Conservation (phyloP, 495 filamentous ascomycete genomes). For the Physcia stellaris region DNA sequence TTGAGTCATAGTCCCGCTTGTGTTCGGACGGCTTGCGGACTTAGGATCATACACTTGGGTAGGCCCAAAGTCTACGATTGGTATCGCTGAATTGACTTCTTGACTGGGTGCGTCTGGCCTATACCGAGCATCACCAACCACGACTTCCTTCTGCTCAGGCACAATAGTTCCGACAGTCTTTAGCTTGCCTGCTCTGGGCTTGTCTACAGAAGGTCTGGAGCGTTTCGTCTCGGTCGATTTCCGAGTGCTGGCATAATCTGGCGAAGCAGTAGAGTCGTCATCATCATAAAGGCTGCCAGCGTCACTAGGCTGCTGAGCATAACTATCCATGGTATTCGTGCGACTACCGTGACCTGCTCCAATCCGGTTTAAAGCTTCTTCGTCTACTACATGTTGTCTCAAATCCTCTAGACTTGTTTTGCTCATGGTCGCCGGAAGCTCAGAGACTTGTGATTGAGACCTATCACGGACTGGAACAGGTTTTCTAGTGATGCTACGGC, state of each 20-base stretch:
- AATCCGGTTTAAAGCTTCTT: constrained; percentile 43
- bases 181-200: constrained; percentile 67
- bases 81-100: constrained; percentile 40
- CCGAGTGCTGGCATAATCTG: constrained; percentile 60
- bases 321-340: constrained; percentile 18
- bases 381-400: constrained; percentile 48
- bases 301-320: constrained; percentile 16
- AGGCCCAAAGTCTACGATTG: constrained; percentile 74
- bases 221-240: constrained; percentile 47
- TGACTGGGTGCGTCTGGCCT: constrained; percentile 21
- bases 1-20: constrained; percentile 14
- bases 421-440: constrained; percentile 10
- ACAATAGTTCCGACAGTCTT: constrained; percentile 62
- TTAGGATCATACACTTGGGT: constrained; percentile 54
- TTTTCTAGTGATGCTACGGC: constrained; percentile 43
- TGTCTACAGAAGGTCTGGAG: constrained; percentile 45
- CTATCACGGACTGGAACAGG: constrained; percentile 47
- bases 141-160: constrained; percentile 32
- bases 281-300: constrained; percentile 37
- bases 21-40: constrained; percentile 12
- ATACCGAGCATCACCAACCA: constrained; percentile 49
- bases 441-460: constrained; percentile 10
- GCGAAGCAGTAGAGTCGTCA: constrained; percentile 32
- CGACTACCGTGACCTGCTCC: constrained; percentile 22
- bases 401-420: constrained; percentile 51